These are phyloP conservation scores for Sambucus nigra DNA, from an alignment of 129 eudicot species.

Conservation along the genomic window DNA sequence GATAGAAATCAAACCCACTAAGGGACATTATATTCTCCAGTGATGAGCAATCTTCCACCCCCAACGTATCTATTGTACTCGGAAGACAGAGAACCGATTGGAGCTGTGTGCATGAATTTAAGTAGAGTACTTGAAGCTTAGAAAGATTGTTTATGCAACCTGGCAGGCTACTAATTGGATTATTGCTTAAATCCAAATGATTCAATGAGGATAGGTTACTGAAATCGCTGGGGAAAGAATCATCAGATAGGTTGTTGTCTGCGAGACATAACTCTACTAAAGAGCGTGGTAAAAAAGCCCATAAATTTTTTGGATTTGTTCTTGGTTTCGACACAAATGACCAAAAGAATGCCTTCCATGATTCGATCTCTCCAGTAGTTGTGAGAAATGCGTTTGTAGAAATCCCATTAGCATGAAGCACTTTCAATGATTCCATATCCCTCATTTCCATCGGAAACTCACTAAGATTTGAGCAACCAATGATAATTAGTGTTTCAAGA, in stretches of 20 bases:
- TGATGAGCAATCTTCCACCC: background rate
- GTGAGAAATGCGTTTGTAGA: background rate
- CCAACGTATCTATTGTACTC: background rate
- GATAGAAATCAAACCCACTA: background rate
- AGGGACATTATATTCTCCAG: background rate
- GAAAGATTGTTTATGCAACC: constrained; percentile 5
- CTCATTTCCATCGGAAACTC: background rate
- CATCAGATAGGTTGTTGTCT: constrained; percentile 7
- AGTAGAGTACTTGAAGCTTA: background rate
- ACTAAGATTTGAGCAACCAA: constrained; percentile 14
- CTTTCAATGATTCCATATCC: background rate
- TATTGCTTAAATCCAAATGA: background rate
- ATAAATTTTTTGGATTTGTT: background rate
- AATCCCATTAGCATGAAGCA: background rate
- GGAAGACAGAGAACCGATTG: background rate
- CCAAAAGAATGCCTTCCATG: background rate
- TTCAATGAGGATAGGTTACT: background rate
- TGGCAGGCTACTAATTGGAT: constrained; percentile 9
- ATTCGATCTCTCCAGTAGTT: background rate
- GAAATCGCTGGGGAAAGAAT: constrained; percentile 4
- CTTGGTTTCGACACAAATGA: background rate
- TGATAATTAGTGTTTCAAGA: background rate
- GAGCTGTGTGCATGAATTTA: background rate
- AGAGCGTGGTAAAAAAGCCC: background rate
- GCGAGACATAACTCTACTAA: constrained; percentile 8